phyloP scores from a whole-genome alignment of 306 rosid species.

The Acmispon strigosus region DNA sequence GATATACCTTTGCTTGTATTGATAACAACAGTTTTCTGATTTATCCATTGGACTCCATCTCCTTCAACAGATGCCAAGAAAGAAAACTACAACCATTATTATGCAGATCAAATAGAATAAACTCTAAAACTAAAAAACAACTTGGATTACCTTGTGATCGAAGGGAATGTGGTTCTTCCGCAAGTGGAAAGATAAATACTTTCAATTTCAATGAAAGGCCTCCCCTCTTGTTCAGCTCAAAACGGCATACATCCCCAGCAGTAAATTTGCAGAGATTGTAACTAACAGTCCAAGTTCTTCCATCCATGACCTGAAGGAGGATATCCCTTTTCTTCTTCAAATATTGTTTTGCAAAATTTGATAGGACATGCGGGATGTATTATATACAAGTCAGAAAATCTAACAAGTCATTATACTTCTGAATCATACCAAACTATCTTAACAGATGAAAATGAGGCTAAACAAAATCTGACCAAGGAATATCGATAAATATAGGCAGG shows the following conservation, averaged over 20 bases:
- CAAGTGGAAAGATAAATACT: background rate
- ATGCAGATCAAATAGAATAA: background rate
- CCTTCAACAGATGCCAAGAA: background rate
- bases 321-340: background rate
- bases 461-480: background rate
- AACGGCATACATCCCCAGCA: conserved; percentile 11
- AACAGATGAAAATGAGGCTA: background rate
- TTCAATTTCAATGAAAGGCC: background rate
- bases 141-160: conserved; percentile 1
- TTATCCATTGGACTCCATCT: too few relatives aligned
- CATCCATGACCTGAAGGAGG: background rate
- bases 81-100: background rate
- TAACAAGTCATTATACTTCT: background rate
- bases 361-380: background rate
- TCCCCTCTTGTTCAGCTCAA: background rate
- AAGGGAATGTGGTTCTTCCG: background rate
- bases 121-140: background rate
- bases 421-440: background rate
- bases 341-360: background rate
- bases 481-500: background rate
- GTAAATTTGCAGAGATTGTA: background rate
- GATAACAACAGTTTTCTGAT: background rate
- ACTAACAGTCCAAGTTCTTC: background rate
- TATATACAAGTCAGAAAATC: background rate
- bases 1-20: background rate